Evolutionary conservation across 2,329 filamentous ascomycete genomes (phyloP).

Genomic region (Apiospora saccharicola): DNA sequence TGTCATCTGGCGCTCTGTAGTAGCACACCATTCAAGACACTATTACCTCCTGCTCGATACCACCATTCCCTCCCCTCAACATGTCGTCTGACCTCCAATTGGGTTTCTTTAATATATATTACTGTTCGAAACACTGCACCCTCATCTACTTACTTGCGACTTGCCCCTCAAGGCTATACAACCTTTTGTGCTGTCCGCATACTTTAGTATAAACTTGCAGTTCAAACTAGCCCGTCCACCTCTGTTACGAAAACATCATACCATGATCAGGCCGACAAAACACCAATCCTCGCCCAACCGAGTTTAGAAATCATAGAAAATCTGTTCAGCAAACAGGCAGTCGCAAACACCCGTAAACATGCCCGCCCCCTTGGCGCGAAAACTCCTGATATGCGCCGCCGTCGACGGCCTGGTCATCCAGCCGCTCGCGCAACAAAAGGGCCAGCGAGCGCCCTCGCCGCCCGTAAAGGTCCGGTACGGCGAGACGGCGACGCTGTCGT

Average conservation of each 20-base stretch:
- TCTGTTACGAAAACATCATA: not conserved
- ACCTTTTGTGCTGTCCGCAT: not conserved
- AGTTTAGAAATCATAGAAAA: conserved; percentile 8
- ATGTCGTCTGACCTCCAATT: not conserved
- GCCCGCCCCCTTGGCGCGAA: conserved; percentile 66
- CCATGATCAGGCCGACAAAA: conserved; percentile 5
- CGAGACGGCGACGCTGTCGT: conserved; percentile 51
- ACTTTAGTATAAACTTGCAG: not conserved
- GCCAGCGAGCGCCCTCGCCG: conserved; percentile 47
- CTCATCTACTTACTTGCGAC: not conserved
- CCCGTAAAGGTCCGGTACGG: conserved; percentile 76
- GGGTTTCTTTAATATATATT: conserved; percentile 1
- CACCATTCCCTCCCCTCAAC: not conserved
- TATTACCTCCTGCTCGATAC: not conserved
- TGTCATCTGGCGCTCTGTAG: conserved; percentile 16
- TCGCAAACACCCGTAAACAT: conserved; percentile 4
- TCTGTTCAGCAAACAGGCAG: not conserved
- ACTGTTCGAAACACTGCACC: not conserved
- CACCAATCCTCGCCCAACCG: conserved; percentile 4
- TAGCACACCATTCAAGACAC: not conserved
- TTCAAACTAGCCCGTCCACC: not conserved
- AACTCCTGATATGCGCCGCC: conserved; percentile 80
- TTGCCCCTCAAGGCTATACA: not conserved
- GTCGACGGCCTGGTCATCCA: conserved; percentile 86
- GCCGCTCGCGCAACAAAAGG: conserved; percentile 68